Evolutionary conservation across 306 rosid species (phyloP).

Genomic region (Carpinus fangiana): DNA sequence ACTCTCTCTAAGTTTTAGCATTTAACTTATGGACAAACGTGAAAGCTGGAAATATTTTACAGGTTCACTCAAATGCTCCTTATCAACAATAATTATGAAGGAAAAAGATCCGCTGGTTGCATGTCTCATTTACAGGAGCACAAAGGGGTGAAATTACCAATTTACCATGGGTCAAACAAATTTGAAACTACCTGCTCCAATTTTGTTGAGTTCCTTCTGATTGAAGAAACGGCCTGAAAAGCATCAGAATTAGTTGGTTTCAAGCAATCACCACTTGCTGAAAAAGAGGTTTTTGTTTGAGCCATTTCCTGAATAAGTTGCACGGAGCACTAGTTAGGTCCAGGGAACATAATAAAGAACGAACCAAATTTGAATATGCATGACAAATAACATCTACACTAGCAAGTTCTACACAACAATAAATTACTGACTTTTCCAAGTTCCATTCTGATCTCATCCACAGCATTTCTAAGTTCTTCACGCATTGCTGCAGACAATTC

Average conservation of each 20-base stretch:
- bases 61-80: neutral
- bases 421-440: constrained; percentile 58
- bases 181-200: constrained; percentile 67
- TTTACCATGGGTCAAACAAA: neutral
- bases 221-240: constrained; percentile 52
- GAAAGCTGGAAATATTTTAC: neutral
- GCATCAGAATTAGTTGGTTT: constrained; percentile 50
- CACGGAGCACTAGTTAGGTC: constrained; percentile 14
- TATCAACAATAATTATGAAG: neutral
- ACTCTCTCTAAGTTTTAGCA: neutral
- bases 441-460: constrained; percentile 57
- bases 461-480: constrained; percentile 65
- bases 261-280: constrained; percentile 38
- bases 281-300: constrained; percentile 52
- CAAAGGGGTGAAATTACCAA: constrained; percentile 6
- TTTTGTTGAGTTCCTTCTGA: constrained; percentile 65
- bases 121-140: neutral
- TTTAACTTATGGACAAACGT: neutral
- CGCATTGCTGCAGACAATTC: constrained; percentile 58
- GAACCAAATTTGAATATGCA: constrained; percentile 15
- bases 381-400: constrained; percentile 6
- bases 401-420: constrained; percentile 24
- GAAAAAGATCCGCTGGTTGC: neutral
- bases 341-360: constrained; percentile 13
- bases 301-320: constrained; percentile 50